These are phyloP conservation scores for Coemansia furcata DNA, from an alignment of 192 early-diverging fungal genomes.

Conservation along the genomic window DNA sequence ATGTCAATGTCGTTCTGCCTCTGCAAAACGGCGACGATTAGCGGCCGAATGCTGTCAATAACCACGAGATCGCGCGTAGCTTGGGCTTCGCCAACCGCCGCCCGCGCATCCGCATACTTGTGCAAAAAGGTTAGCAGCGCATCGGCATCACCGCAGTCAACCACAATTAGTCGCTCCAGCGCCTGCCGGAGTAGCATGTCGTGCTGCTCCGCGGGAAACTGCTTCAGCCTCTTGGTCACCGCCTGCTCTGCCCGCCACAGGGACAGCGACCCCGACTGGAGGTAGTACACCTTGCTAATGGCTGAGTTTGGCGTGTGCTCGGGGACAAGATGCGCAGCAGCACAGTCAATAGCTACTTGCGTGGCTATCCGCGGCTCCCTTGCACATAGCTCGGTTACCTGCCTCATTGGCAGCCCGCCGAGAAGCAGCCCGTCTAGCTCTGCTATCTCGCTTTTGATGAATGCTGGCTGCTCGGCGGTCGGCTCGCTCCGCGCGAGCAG, in stretches of 20 bases:
- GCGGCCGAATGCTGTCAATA: slow-evolving; percentile 42
- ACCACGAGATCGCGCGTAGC: slow-evolving; percentile 21
- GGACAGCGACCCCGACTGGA: slow-evolving; percentile 27
- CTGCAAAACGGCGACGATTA: slow-evolving; percentile 24
- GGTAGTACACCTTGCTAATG: slow-evolving; percentile 19
- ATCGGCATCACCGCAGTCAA: slow-evolving; percentile 35
- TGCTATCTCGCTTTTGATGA: slow-evolving; percentile 23
- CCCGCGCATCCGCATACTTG: slow-evolving; percentile 20
- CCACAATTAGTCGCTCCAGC: slow-evolving; percentile 28
- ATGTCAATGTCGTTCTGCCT: slow-evolving; percentile 15
- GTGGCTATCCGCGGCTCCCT: slow-evolving; percentile 19
- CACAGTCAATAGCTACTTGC: slow-evolving; percentile 27
- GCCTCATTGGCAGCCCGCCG: slow-evolving; percentile 23
- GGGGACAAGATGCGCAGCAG: slow-evolving; percentile 30
- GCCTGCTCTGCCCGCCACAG: slow-evolving; percentile 29
- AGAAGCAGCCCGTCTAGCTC: slow-evolving; percentile 27
- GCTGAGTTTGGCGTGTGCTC: not conserved
- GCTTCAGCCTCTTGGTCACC: slow-evolving; percentile 6
- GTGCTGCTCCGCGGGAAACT: not conserved
- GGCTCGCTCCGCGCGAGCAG: not conserved
- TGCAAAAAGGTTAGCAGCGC: slow-evolving; percentile 36
- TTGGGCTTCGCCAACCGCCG: not conserved
- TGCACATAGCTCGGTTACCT: slow-evolving; percentile 34
- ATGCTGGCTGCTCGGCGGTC: not conserved
- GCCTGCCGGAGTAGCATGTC: slow-evolving; percentile 8